A percentile compares a stretch with the other conserved stretches of the same genome.
These are phyloP conservation scores for Fragaria nilgerrensis DNA, from an alignment of 306 rosid species.

Conservation along the genomic window DNA sequence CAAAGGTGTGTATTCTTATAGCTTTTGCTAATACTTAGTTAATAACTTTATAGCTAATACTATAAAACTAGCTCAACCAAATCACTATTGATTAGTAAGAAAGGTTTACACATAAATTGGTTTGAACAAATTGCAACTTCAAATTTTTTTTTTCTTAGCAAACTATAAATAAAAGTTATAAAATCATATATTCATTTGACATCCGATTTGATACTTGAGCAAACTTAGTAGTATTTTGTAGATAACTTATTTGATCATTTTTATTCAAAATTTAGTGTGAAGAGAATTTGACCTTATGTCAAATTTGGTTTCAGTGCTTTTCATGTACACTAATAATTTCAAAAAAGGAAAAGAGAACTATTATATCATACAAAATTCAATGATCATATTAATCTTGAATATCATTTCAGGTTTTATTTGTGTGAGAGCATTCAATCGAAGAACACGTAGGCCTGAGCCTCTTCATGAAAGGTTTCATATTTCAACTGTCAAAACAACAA, in stretches of 20 bases:
- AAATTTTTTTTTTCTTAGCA: neutral
- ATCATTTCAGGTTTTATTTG: slow-evolving; percentile 42
- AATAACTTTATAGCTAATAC: neutral
- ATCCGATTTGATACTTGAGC: too few species aligned
- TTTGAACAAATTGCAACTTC: neutral
- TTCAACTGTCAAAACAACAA: slow-evolving; percentile 7
- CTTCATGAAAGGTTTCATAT: slow-evolving; percentile 34
- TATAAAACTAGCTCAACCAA: neutral
- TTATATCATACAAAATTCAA: neutral
- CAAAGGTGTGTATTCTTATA: slow-evolving; percentile 33
- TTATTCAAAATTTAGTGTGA: neutral
- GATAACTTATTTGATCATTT: neutral
- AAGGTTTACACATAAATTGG: neutral
- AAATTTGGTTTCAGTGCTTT: neutral
- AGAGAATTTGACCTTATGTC: neutral
- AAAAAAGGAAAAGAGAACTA: too few species aligned
- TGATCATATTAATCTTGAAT: neutral
- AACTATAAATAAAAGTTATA: neutral
- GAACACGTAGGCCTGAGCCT: slow-evolving; percentile 32
- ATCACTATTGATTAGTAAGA: neutral
- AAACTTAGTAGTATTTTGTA: neutral
- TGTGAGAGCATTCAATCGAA: slow-evolving; percentile 46
- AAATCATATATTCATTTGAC: too few species aligned
- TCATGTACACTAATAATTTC: neutral
- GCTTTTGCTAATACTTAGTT: neutral